Evolutionary conservation across 2,329 filamentous ascomycete species (phyloP).

Genomic region (Exophiala mesophila): DNA sequence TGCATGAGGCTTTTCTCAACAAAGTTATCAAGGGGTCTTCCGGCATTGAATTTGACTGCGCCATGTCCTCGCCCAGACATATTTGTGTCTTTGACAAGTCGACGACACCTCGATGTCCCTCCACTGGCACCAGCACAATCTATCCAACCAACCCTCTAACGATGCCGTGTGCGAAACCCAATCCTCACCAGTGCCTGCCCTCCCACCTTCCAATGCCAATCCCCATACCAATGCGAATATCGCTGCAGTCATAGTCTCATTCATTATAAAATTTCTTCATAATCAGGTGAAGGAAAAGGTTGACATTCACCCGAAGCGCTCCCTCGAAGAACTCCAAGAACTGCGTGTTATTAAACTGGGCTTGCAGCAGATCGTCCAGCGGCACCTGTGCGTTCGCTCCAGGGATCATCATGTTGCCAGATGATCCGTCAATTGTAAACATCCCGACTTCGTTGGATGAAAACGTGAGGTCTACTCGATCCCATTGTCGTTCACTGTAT

Average conservation of each 20-base stretch:
- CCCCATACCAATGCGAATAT: too few relatives aligned
- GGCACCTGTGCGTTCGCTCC: conserved; percentile 84
- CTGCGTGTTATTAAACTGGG: conserved; percentile 94
- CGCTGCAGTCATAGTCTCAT: conserved; percentile 27
- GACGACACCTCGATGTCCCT: too few relatives aligned
- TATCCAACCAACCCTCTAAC: too few relatives aligned
- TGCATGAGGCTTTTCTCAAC: too few relatives aligned
- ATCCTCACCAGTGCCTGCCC: too few relatives aligned
- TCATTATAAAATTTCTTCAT: conserved; percentile 95
- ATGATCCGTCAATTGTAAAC: conserved; percentile 85
- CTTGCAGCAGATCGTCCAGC: conserved; percentile 89
- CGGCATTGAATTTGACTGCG: too few relatives aligned
- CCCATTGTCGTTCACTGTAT: conserved; percentile 76
- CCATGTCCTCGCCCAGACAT: too few relatives aligned
- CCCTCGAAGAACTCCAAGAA: conserved; percentile 93
- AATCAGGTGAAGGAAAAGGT: conserved; percentile 89
- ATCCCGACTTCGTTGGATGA: conserved; percentile 90
- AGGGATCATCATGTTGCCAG: conserved; percentile 91
- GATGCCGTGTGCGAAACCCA: too few relatives aligned
- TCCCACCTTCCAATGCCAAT: too few relatives aligned
- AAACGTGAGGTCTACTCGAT: conserved; percentile 89
- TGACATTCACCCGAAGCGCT: conserved; percentile 84
- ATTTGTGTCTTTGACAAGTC: too few relatives aligned
- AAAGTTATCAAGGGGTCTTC: too few relatives aligned
- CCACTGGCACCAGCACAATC: too few relatives aligned